Evolutionary conservation across 2,329 filamentous ascomycete genomes (phyloP), one percentile per base, ranked within the genome.

Genomic region (Fusarium sp.): DNA sequence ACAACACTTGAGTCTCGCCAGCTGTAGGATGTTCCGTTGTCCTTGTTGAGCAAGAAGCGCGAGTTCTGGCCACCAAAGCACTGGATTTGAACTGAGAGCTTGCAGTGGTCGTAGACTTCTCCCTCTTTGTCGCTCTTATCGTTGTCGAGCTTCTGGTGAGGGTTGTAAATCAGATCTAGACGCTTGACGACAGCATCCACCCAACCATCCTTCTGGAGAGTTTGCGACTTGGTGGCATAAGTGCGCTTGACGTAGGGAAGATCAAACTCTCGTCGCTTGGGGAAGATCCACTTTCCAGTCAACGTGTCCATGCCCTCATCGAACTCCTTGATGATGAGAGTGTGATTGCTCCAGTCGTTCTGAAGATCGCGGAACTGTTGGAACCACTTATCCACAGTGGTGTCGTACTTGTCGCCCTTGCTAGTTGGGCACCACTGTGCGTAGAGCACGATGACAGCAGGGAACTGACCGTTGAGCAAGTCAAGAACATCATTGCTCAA

Each of bases 161-260:
- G 69, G 11, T 71, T 65, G 25, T 52, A 69, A 42, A 71, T 71
- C 5, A 71, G n/a, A 14, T 71, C 63, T 5, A 71, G 14, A 1
- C 68, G 64, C 9, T 54, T 43, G 10, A 66, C 62, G 1, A 69
- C 61, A 2, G 51, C 53, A 11, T 78, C 68, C 10, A 78, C 75
- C 82, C 81, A 84, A 5, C 74, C 74, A 46, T 81, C 77, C 35
- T 74, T 74, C 1, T 52, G 69, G 11, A 84, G 77, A 3, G 77
- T 80, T 20, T 71, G 80, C 14, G 81, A 83, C 11, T 76, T 77
- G 20, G 82, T 84, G 20, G 76, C 48, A 55, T 83, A 82, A 4
- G 81, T 82, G 10, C 81, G 78, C 75, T 84, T 84, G 46, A 80
- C 76, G 54, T 84, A 85, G 0, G 83, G 83, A 21, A 81, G 78